Base-by-base conservation (phyloP, 2,329 filamentous ascomycete genomes). In the Trichoderma lentiforme region DNA sequence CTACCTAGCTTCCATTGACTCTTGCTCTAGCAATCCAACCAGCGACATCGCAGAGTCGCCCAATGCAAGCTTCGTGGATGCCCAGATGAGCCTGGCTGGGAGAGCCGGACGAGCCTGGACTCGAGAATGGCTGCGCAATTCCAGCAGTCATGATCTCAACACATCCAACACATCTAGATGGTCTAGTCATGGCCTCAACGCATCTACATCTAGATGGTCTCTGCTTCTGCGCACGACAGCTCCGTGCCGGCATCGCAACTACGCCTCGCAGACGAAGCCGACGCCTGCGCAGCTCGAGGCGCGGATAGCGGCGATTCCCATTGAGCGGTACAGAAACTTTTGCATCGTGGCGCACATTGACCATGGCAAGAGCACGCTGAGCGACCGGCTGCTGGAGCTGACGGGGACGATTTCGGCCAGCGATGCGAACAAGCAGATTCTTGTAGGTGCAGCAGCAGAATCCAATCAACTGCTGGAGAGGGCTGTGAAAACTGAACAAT, bases 341-440 rank as follows among this genome's bases (percentile, higher is more conserved):
- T 99, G 96, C 83, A 98, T 99, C 78, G 95, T 99, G 66, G 96
- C 96, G 11, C 96, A 99, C 81, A 97, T 99, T 80, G 96, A 99
- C 81, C 96, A 99, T 90, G 96, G 96, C 78, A 99, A 99, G 83
- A 97, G 93, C 80, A 99, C 96, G 5, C 90, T 99, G 68, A 95
- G 92, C 76, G 96, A 99, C 79, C 92, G 96, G 3, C 85, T 99
- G 69, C 88, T 99, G 74, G 96, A 99, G 85, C 86, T 97, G 74
- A 99, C 96, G 1, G 95, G 96, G 24, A 98, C 95, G 7, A 98
- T 99, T 74, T 85, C 93, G 76, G 88, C 93, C 0, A 94, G 94
- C 73, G 87, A 85, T 72, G 87, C 88, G 64, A 97, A 98, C 81
- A 97, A 97, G 83, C 96, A 99, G 85, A 93, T 98, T 74, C 86